A percentile compares a stretch with the other conserved stretches of the same genome.
phyloP scores from a whole-genome alignment of 2,329 filamentous ascomycete genomes.

The Westerdykella aurantiaca region DNA sequence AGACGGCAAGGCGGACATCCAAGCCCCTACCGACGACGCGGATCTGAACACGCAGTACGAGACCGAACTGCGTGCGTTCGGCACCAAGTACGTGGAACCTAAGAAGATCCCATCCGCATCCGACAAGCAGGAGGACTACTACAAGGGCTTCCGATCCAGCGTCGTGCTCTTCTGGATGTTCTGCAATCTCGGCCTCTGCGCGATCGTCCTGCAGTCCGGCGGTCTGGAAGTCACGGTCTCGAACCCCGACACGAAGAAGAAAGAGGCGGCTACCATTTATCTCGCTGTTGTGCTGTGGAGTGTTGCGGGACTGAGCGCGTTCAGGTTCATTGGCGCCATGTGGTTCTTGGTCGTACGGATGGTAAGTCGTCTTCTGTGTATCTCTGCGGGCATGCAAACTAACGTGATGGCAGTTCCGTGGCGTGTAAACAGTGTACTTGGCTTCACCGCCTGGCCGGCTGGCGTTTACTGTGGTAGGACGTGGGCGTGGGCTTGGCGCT shows the following conservation, averaged over 20 bases:
- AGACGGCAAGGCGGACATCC: constrained; percentile 89
- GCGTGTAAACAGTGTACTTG: constrained; percentile 35
- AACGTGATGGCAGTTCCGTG: constrained; percentile 44
- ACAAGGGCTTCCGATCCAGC: constrained; percentile 87
- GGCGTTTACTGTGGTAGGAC: too few relatives aligned
- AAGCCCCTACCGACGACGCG: constrained; percentile 79
- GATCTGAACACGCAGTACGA: constrained; percentile 96
- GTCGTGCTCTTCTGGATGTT: constrained; percentile 97
- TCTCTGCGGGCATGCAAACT: constrained; percentile 10
- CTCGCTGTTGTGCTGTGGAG: constrained; percentile 84
- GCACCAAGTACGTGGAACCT: constrained; percentile 66
- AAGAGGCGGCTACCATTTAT: constrained; percentile 68
- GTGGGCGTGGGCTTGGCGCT: too few relatives aligned
- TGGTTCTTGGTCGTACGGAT: constrained; percentile 73
- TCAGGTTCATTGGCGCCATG: constrained; percentile 80
- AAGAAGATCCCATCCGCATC: constrained; percentile 55
- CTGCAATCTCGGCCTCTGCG: constrained; percentile 82
- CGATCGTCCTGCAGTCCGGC: constrained; percentile 78
- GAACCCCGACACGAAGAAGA: constrained; percentile 39
- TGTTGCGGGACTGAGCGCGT: constrained; percentile 74
- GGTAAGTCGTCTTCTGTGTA: constrained; percentile 22
- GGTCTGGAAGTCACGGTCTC: constrained; percentile 58
- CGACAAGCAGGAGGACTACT: constrained; percentile 96
- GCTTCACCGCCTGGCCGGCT: background rate
- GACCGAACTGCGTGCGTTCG: constrained; percentile 69